Base-by-base conservation (phyloP, 192 early-diverging fungal genomes). In the Chytriomyces confervae region DNA sequence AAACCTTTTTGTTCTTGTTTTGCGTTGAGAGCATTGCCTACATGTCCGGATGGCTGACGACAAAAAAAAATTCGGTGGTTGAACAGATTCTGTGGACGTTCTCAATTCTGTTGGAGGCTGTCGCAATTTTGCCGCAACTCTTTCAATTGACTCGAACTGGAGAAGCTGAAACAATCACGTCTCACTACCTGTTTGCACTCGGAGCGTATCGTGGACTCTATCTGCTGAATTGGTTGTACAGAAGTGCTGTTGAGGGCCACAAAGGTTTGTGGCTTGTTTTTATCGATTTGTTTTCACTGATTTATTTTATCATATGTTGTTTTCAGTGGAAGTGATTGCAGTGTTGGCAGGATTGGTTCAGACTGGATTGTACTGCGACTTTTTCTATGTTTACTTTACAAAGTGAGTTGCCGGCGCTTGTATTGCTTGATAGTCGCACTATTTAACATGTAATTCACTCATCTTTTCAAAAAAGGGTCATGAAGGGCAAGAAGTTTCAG, bases 111-210 rank as follows among this genome's bases (percentile, higher is more conserved):
- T 87, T 99, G 72, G 98, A 99, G 81, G 86, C 96, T 6, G 94
- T 97, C 0, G 98, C 98, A 5, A 99, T 99, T 81, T 83, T 99
- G 68, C 98, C 98, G 43, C 98, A 99, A 78, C 89, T 99, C 13
- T 98, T 97, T 87, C 96, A 97, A 87, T 86, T 99, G 77, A 91
- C 92, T n/a, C 91, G 95, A 66, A 98, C 97, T 2, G 96, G 97
- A 43, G 97, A 98, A 83, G 96, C 96, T 10, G 97, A 99, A 82
- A 98, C 95, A n/a, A 98, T 99, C 82, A 99, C 97, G 7, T 94
- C 96, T 10, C 98, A 99, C 83, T 99, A 99, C 82, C 84, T 99
- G 57, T 99, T 99, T 89, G 95, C 97, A 4, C 80, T 99, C 60
- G 98, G 98, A 8, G 94, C 91, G 9, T 97, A 97, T 82, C 92